Conservation (phyloP, 306 rosid genomes). For the Casuarina cunninghamiana region DNA sequence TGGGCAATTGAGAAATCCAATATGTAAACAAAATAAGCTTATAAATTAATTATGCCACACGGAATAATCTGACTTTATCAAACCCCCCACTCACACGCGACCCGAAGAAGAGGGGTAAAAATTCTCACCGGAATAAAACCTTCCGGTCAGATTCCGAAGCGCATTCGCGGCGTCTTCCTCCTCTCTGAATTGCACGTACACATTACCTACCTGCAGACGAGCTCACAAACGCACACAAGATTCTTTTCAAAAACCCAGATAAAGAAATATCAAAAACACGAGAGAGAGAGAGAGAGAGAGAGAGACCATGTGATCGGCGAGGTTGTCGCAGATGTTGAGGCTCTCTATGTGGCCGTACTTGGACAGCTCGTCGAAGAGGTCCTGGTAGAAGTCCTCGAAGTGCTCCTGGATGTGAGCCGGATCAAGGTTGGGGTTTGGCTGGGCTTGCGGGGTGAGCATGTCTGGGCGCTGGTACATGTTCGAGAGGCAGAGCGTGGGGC, state of each 20-base stretch:
- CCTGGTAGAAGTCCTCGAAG: conserved; percentile 96
- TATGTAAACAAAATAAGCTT: background rate
- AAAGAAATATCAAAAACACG: too few species aligned
- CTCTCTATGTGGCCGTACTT: conserved; percentile 92
- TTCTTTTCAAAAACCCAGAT: background rate
- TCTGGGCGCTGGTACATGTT: conserved; percentile 97
- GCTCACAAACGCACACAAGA: background rate
- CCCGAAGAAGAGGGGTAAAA: background rate
- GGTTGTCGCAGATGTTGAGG: conserved; percentile 91
- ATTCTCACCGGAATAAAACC: conserved; percentile 79
- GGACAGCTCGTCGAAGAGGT: conserved; percentile 92
- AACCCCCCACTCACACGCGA: background rate
- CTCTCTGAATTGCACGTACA: conserved; percentile 79
- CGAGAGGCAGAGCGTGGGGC: conserved; percentile 94
- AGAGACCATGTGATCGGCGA: conserved; percentile 96
- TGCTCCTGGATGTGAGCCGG: conserved; percentile 91
- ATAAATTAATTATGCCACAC: background rate
- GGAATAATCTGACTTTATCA: background rate
- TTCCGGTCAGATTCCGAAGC: conserved; percentile 79
- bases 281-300: background rate
- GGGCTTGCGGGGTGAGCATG: conserved; percentile 43
- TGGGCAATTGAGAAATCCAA: background rate
- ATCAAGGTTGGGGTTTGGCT: conserved; percentile 57
- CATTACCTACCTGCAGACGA: conserved; percentile 80
- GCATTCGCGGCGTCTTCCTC: conserved; percentile 98